A percentile compares a stretch with the other conserved stretches of the same genome.
Evolutionary conservation across 2,329 filamentous ascomycete species (phyloP).

Genomic region (Trichoderma sp.): DNA sequence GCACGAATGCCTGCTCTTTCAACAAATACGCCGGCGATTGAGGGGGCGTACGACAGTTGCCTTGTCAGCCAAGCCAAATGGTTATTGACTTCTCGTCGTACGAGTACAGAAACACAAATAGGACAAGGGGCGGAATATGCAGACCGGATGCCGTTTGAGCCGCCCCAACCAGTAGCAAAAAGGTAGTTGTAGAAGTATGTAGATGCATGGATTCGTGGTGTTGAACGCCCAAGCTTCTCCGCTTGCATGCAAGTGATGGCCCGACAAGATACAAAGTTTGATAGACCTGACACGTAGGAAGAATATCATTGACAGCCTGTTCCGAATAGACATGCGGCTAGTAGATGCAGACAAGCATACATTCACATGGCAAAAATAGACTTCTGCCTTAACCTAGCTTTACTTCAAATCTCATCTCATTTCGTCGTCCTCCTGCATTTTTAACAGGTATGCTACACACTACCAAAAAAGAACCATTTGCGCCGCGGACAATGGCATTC

Average conservation of each 20-base stretch:
- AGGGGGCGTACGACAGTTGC: not conserved
- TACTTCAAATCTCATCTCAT: not conserved
- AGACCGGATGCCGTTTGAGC: not conserved
- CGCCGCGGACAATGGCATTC: not conserved
- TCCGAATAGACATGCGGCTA: not conserved
- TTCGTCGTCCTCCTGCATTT: not conserved
- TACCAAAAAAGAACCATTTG: not conserved
- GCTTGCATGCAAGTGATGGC: not conserved
- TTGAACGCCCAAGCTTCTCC: not conserved
- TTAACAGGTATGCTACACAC: not conserved
- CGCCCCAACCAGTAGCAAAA: not conserved
- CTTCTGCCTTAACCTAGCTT: not conserved
- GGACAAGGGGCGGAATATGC: not conserved
- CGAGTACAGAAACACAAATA: not conserved
- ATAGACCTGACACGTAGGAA: not conserved
- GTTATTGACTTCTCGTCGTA: not conserved
- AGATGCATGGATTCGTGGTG: not conserved
- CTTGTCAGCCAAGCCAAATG: not conserved
- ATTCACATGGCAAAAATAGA: not conserved
- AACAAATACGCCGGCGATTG: too few relatives aligned
- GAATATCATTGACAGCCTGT: not conserved
- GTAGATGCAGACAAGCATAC: not conserved
- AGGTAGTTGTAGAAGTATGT: not conserved
- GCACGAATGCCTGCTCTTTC: too few relatives aligned
- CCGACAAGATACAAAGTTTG: not conserved